phyloP scores from a whole-genome alignment of 78 protist species.

The Trichosphaerium sp. region DNA sequence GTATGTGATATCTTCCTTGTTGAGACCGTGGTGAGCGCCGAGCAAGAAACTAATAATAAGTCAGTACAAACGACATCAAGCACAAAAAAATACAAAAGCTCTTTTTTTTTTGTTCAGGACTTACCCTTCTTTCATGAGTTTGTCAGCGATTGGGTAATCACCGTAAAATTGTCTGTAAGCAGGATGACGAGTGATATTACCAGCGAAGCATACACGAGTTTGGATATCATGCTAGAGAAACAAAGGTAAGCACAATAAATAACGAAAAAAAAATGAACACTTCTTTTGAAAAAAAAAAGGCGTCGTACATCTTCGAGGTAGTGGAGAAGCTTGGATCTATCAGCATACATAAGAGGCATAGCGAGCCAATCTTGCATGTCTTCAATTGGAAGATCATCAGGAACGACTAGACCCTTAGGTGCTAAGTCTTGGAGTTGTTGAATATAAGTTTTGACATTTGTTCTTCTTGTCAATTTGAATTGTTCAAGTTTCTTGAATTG shows the following conservation, averaged over 20 bases:
- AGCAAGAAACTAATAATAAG: constrained; percentile 3
- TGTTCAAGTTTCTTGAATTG: background rate
- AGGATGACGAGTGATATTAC: constrained; percentile 2
- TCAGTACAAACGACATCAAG: too few species aligned
- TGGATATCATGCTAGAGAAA: too few species aligned
- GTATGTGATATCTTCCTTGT: background rate
- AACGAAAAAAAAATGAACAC: too few species aligned
- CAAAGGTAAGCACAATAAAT: too few species aligned
- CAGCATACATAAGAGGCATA: background rate
- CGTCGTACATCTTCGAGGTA: constrained; percentile 1
- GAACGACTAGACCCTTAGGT: too few species aligned
- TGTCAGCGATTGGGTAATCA: background rate
- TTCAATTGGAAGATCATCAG: too few species aligned
- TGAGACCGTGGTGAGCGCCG: constrained; percentile 11
- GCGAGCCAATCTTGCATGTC: background rate
- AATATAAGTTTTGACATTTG: too few species aligned
- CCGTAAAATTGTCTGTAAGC: background rate
- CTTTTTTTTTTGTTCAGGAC: too few species aligned
- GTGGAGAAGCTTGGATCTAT: background rate
- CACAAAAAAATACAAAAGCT: too few species aligned
- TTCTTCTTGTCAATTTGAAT: background rate
- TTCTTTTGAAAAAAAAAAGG: too few species aligned
- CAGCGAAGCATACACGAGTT: constrained; percentile 13
- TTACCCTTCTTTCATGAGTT: constrained; percentile 1
- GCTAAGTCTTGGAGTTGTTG: too few species aligned